These are phyloP conservation scores for Penicillium desertorum DNA, from an alignment of 495 filamentous ascomycete genomes.

Conservation along the genomic window DNA sequence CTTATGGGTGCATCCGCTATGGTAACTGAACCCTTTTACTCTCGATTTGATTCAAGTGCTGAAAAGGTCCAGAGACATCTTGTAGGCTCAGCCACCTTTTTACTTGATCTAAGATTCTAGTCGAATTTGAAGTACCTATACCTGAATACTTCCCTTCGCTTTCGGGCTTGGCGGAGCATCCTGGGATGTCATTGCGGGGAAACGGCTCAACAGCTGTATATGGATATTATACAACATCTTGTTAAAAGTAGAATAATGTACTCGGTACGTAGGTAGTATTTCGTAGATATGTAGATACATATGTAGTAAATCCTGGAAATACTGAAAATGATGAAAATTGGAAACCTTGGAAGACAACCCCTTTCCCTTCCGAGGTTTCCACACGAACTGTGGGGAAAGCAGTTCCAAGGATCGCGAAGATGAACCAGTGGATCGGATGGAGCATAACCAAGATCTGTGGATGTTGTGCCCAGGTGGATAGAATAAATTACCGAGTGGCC, in stretches of 20 bases:
- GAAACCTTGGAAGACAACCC: too few relatives aligned
- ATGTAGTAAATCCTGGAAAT: too few relatives aligned
- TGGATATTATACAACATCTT: neutral
- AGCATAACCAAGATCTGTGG: neutral
- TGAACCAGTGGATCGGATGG: conserved; percentile 24
- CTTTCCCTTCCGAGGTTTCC: neutral
- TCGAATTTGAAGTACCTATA: neutral
- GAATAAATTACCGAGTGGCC: neutral
- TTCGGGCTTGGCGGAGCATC: neutral
- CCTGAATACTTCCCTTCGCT: neutral
- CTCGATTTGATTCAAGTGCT: neutral
- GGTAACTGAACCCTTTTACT: neutral
- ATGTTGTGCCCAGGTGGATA: neutral
- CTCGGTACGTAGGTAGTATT: too few relatives aligned
- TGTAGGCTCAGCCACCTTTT: neutral
- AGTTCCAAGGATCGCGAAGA: conserved; percentile 19
- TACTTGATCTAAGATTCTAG: neutral
- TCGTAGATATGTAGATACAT: too few relatives aligned
- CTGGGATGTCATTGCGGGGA: conserved; percentile 10
- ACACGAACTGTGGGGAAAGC: conserved; percentile 7
- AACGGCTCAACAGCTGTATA: neutral
- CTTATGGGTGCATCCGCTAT: too few relatives aligned
- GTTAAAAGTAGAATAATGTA: neutral
- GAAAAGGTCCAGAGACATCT: neutral
- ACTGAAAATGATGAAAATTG: too few relatives aligned